phyloP scores from a whole-genome alignment of 192 early-diverging fungal genomes.

The Coemansia sp. region DNA sequence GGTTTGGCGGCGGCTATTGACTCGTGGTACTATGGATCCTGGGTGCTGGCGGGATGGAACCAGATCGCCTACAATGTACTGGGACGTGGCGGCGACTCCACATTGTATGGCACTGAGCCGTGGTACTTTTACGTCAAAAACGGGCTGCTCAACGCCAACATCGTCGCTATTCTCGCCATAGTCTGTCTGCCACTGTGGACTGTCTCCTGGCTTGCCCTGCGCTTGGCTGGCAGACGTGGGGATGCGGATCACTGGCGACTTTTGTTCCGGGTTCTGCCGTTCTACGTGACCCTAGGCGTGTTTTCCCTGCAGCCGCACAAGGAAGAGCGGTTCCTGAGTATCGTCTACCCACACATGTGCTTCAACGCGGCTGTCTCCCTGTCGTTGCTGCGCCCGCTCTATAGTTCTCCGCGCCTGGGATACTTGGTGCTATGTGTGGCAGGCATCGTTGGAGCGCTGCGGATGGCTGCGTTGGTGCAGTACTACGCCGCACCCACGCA shows the following conservation, averaged over 20 bases:
- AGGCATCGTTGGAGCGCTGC: conserved; percentile 63
- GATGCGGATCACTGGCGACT: conserved; percentile 40
- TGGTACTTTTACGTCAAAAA: conserved; percentile 92
- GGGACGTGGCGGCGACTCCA: conserved; percentile 59
- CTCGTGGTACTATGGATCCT: conserved; percentile 70
- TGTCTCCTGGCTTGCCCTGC: conserved; percentile 1
- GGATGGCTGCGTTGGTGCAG: conserved; percentile 64
- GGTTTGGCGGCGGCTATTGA: conserved; percentile 69
- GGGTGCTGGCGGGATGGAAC: conserved; percentile 77
- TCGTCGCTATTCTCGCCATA: conserved; percentile 75
- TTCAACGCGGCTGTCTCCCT: conserved; percentile 74
- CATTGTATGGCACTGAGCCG: conserved; percentile 89
- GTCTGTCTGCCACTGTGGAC: conserved; percentile 62
- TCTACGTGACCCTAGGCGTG: conserved; percentile 73
- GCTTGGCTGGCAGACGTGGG: background rate
- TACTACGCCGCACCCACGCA: conserved; percentile 78
- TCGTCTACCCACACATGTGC: conserved; percentile 86
- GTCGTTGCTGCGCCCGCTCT: conserved; percentile 55
- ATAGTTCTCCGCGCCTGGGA: conserved; percentile 20
- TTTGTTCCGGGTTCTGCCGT: conserved; percentile 62
- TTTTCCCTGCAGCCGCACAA: conserved; percentile 94
- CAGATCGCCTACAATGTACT: conserved; percentile 94
- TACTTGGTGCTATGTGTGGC: conserved; percentile 52
- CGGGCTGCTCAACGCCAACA: conserved; percentile 87
- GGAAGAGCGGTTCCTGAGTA: conserved; percentile 93